Base-by-base conservation (phyloP, 2,329 filamentous ascomycete genomes). In the Apiospora aurea region DNA sequence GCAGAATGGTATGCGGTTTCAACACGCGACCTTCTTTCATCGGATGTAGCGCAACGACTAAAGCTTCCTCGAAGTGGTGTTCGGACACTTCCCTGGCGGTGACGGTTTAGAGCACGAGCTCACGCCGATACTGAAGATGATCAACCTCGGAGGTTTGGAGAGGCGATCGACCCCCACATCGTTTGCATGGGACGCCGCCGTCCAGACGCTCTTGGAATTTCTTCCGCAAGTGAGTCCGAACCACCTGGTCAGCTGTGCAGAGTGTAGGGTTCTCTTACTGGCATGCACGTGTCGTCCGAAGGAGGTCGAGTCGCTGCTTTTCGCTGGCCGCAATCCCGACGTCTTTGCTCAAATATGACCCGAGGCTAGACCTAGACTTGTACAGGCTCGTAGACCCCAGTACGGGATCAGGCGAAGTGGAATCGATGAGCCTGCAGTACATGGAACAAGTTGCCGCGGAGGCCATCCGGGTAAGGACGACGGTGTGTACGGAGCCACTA, bases 71-170 rank as follows among this genome's bases (percentile, higher is more conserved):
- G n/a, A n/a, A 68, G 61, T 71, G 18, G 49, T 71, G 7, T 71
- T 71, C 29, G 70, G 70, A 21, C 43, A 51, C 34, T 71, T 68
- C 29, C 64, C 70, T 13, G n/a, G 53, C n/a, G 44, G 49, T 26
- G 2, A 16, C 57, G 2, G 21, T 4, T 7, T 41, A 16, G 70
- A 71, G 38, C 70, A 71, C 43, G 34, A 47, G 18, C 64, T 71
- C 10, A 49, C 70, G 44, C 70, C 70, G 6, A 44, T 71, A 4
- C 29, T 71, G 46, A 71, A 67, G 29, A 71, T 68, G 70, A 71
- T 71, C 26, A 46, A 71, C 61, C 10, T 71, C 13, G 70, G 70
- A 11, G 26, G 34, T 1, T 16, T 71, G 6, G 61, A 51, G 14
- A 38, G 13, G 24, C 26, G 26, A n/a, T 11, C 51, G 11, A 71